Evolutionary conservation across 129 eudicot genomes (phyloP).

Genomic region (Flaveria bidentis): DNA sequence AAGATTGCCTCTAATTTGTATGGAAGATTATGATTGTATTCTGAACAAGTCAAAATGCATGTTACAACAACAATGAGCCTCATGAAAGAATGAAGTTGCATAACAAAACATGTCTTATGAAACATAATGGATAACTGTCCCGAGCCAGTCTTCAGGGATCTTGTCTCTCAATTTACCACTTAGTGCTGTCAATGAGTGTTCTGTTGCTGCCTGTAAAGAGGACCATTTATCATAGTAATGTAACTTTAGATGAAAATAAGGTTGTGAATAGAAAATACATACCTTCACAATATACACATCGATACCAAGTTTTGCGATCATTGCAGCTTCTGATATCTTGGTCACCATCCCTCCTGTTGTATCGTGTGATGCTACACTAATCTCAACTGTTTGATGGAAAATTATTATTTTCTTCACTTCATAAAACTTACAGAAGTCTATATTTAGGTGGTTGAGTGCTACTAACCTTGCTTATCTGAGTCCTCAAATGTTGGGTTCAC

Average conservation of each 20-base stretch:
- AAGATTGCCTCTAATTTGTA: neutral
- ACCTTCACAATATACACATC: constrained; percentile 93
- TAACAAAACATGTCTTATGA: constrained; percentile 25
- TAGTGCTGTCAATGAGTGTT: constrained; percentile 64
- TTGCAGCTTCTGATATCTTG: constrained; percentile 90
- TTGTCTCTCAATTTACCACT: constrained; percentile 56
- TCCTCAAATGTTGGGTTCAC: constrained; percentile 60
- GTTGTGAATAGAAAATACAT: neutral
- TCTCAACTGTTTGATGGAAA: constrained; percentile 60
- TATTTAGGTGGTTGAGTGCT: neutral
- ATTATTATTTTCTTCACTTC: too few species aligned
- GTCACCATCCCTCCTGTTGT: constrained; percentile 98
- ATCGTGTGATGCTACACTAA: constrained; percentile 91
- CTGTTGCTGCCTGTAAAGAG: constrained; percentile 72
- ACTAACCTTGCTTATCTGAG: constrained; percentile 60
- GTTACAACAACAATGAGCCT: constrained; percentile 21
- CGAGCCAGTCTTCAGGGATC: constrained; percentile 91
- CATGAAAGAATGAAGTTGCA: constrained; percentile 10
- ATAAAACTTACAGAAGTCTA: neutral
- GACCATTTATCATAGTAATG: neutral
- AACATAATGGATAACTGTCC: constrained; percentile 70
- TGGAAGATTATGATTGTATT: neutral
- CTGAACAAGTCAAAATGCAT: neutral
- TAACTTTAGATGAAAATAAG: neutral
- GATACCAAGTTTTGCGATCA: constrained; percentile 87